Evolutionary conservation across 179 eudicot species (phyloP).

Genomic region (Drosera spatulata): DNA sequence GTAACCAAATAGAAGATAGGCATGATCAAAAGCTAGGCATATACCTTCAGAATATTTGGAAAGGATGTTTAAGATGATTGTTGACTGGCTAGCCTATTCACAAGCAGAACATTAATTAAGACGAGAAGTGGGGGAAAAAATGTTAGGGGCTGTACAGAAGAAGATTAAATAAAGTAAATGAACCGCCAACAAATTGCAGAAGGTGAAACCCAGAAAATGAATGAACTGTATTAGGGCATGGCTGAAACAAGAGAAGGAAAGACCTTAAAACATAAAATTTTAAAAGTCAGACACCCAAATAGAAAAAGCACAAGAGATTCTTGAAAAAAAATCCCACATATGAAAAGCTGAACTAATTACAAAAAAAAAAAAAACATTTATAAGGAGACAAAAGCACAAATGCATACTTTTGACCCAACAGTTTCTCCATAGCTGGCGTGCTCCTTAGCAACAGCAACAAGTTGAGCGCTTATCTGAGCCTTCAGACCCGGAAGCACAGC

Average conservation of each 20-base stretch:
- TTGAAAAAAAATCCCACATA: not conserved
- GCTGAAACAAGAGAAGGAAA: not conserved
- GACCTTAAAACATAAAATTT: too few relatives aligned
- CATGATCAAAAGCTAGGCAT: not conserved
- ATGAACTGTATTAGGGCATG: not conserved
- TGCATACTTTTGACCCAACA: slow-evolving; percentile 56
- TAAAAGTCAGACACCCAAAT: not conserved
- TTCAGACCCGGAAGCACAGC: slow-evolving; percentile 62
- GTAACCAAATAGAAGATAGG: too few relatives aligned
- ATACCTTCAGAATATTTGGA: slow-evolving; percentile 72
- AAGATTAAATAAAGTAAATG: too few relatives aligned
- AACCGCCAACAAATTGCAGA: not conserved
- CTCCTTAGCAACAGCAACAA: slow-evolving; percentile 73
- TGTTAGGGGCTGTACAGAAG: too few relatives aligned
- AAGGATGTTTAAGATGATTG: slow-evolving; percentile 63
- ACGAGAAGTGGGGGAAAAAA: not conserved
- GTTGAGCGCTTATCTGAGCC: slow-evolving; percentile 51
- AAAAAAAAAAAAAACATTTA: not conserved
- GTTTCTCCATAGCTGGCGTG: slow-evolving; percentile 79
- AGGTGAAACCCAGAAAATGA: not conserved
- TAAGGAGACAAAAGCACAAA: not conserved
- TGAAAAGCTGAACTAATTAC: too few relatives aligned
- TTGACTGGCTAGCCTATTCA: slow-evolving; percentile 59
- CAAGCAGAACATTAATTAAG: not conserved
- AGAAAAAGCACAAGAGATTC: too few relatives aligned